phyloP scores from a whole-genome alignment of 495 filamentous ascomycete species.

The Pseudomonodictys pantanalensis region DNA sequence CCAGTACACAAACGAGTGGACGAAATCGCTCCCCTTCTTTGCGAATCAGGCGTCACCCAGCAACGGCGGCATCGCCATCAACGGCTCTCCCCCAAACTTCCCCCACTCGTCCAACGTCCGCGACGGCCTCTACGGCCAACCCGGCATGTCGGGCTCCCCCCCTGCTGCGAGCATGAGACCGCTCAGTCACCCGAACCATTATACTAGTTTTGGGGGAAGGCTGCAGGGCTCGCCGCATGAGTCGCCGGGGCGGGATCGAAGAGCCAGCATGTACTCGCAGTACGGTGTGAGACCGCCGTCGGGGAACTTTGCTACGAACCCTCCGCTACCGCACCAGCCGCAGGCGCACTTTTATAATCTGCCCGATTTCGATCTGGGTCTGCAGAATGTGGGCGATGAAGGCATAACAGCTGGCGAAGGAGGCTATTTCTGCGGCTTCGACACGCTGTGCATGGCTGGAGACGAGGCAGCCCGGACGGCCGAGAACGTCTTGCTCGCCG shows the following conservation, averaged over 20 bases:
- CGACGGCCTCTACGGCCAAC: conserved; percentile 20
- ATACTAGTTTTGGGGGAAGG: conserved; percentile 36
- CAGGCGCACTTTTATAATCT: conserved; percentile 67
- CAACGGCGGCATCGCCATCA: conserved; percentile 30
- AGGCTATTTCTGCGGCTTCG: conserved; percentile 78
- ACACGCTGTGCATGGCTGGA: conserved; percentile 56
- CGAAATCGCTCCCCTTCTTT: conserved; percentile 36
- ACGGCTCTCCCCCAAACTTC: conserved; percentile 32
- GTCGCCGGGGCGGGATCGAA: conserved; percentile 29
- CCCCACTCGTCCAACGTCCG: conserved; percentile 24
- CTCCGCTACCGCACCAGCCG: conserved; percentile 76
- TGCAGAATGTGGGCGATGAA: conserved; percentile 30
- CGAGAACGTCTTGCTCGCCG: conserved; percentile 69
- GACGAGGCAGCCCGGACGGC: conserved; percentile 50
- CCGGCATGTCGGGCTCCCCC: conserved; percentile 30
- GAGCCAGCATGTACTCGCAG: conserved; percentile 62
- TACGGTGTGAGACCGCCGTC: conserved; percentile 43
- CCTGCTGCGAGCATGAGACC: conserved; percentile 24
- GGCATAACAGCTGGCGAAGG: conserved; percentile 57
- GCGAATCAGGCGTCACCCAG: conserved; percentile 25
- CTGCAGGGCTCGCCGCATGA: conserved; percentile 31
- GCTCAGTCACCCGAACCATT: conserved; percentile 37
- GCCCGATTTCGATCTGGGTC: conserved; percentile 54
- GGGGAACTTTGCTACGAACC: conserved; percentile 44
- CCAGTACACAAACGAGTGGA: conserved; percentile 40